Evolutionary conservation across 805 yeast genomes (phyloP), one percentile per base, ranked within the genome.

Genomic region (Zygosaccharomyces gambellarensis): DNA sequence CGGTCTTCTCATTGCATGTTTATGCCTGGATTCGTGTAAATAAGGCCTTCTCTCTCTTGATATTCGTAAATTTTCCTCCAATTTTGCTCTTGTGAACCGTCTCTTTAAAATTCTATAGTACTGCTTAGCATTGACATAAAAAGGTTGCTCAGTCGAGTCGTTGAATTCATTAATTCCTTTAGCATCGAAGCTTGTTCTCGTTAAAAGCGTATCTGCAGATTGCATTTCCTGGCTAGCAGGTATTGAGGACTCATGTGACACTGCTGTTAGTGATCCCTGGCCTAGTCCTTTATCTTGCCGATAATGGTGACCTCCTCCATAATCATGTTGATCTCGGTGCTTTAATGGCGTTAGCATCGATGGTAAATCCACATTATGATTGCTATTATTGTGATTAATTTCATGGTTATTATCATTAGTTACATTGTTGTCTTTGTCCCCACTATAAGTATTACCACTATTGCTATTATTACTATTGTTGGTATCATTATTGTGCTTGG

Each of bases 1-100:
- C 12, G 99, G 98, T 66, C 99, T 80, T 64, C 98, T 79, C 99
- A 94, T 94, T 2, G 99, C 99, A 67, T 94, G 99, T 66, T 94
- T 92, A 67, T 94, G 99, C 60, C 99, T 78, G 17, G 97, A 88
- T 69, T 94, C 99, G 65, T 94, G 99, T 44, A 94, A 69, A 68
- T 95, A 92, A 10, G 98, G 97, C 64, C 85, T 85, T 60, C 98
- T 80, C 14, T 95, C 95, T 54, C 96, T 79, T 14, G 94, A 90
- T 4, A 87, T 87, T 62, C 88, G 85, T 54, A 92, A 76, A 39
- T 82, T 80, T 63, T 94, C 98, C 63, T 94, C 98, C 36, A 94
- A 76, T 66, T 83, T 86, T 5, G 97, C 97, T 46, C 99, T 76
- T 0, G 99, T 98, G 39, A 90, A 78, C 59, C 99, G 79, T 62